phyloP scores from a whole-genome alignment of 2,329 filamentous ascomycete species.

The Colletotrichum limetticola region DNA sequence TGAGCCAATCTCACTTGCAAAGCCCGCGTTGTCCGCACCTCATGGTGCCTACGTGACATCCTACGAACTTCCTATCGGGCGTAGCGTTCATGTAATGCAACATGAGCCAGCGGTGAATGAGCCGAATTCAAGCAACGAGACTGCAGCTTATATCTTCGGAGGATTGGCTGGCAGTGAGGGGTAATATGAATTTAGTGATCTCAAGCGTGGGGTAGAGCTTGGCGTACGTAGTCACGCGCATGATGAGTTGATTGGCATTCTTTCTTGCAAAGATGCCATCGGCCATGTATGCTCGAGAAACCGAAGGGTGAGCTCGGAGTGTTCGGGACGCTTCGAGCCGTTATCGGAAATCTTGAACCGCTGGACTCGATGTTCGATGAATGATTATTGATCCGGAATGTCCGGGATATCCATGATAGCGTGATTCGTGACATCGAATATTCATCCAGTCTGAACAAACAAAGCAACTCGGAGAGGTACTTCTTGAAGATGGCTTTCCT shows the following conservation, averaged over 20 bases:
- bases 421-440: no score
- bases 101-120: constrained; percentile 12
- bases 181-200: background rate
- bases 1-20: background rate
- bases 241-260: background rate
- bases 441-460: background rate
- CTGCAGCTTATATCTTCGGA: background rate
- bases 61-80: constrained; percentile 13
- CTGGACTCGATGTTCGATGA: background rate
- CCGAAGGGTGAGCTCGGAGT: background rate
- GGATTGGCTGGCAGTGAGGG: constrained; percentile 9
- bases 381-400: background rate
- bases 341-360: background rate
- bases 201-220: constrained; percentile 19
- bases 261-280: background rate
- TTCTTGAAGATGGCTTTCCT: background rate
- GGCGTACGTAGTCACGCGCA: constrained; percentile 5
- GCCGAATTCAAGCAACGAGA: background rate
- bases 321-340: background rate
- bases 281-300: no score
- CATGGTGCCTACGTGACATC: constrained; percentile 7
- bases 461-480: background rate
- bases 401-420: background rate
- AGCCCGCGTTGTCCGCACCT: background rate
- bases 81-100: constrained; percentile 20